phyloP scores from a whole-genome alignment of 2,329 filamentous ascomycete species.

The Cryphonectria japonica region DNA sequence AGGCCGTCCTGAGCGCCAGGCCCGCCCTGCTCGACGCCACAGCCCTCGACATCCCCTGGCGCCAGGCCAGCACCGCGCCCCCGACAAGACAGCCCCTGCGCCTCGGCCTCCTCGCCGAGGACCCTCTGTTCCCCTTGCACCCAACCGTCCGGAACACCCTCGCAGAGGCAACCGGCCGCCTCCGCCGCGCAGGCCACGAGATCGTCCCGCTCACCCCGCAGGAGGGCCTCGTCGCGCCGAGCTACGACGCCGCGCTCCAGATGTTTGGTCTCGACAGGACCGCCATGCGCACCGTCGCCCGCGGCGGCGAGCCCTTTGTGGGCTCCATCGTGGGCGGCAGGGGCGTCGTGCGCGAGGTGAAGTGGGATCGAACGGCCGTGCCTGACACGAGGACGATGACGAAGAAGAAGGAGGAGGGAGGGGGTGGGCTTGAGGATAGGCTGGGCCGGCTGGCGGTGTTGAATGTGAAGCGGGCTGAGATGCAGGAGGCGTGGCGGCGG shows the following conservation, averaged over 20 bases:
- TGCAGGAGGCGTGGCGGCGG: constrained; percentile 27
- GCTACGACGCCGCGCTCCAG: constrained; percentile 23
- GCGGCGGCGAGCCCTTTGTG: constrained; percentile 25
- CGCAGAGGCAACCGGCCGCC: constrained; percentile 2
- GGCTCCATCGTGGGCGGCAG: constrained; percentile 14
- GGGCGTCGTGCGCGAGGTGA: constrained; percentile 17
- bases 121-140: constrained; percentile 28
- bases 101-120: constrained; percentile 29
- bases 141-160: constrained; percentile 23
- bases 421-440: background rate
- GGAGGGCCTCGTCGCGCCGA: constrained; percentile 18
- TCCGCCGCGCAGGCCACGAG: constrained; percentile 22
- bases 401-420: too few species aligned
- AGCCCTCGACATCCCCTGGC: constrained; percentile 28
- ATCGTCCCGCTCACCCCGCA: constrained; percentile 11
- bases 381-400: constrained; percentile 14
- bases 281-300: constrained; percentile 12
- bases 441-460: constrained; percentile 22
- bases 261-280: constrained; percentile 29
- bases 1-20: constrained; percentile 27
- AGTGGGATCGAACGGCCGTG: constrained; percentile 6
- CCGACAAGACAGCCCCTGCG: constrained; percentile 18
- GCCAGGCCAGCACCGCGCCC: background rate
- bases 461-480: constrained; percentile 23
- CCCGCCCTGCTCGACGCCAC: constrained; percentile 26